Conservation (phyloP, 2,329 filamentous ascomycete species). For the Zalaria sp. region DNA sequence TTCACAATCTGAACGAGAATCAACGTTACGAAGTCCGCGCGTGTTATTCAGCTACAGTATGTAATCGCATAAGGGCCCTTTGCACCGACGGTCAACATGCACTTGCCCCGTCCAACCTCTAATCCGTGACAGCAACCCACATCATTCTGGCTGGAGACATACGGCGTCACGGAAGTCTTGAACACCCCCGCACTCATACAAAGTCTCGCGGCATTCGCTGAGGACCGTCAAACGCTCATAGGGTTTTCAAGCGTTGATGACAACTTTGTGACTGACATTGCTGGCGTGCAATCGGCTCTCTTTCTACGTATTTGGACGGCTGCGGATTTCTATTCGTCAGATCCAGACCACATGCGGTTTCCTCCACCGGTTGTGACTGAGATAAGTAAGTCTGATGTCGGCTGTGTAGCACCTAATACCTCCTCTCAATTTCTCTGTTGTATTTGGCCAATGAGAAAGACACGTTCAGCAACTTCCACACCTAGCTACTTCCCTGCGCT, state of each 20-base stretch:
- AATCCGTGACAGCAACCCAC: conserved; percentile 62
- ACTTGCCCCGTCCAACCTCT: conserved; percentile 7
- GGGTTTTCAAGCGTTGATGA: not conserved
- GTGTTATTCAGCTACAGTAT: conserved; percentile 86
- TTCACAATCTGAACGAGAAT: conserved; percentile 53
- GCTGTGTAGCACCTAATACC: too few relatives aligned
- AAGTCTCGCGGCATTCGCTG: conserved; percentile 14
- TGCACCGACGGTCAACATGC: not conserved
- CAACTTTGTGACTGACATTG: not conserved
- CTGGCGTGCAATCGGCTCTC: conserved; percentile 23
- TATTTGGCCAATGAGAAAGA: too few relatives aligned
- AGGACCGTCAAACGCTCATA: conserved; percentile 7
- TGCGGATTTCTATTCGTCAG: conserved; percentile 72
- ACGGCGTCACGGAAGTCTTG: conserved; percentile 47
- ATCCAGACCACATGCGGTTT: conserved; percentile 58
- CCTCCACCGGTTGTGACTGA: conserved; percentile 67
- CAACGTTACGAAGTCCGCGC: conserved; percentile 82
- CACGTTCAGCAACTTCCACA: too few relatives aligned
- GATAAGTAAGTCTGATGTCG: conserved; percentile 29
- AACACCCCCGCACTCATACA: conserved; percentile 16
- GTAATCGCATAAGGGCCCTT: conserved; percentile 19
- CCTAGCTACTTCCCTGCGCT: not conserved
- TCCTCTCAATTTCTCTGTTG: too few relatives aligned
- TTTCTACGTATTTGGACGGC: conserved; percentile 62
- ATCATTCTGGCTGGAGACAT: conserved; percentile 54